Base-by-base conservation (phyloP, 208 protist genomes). In the Wallacemonas sp. region DNA sequence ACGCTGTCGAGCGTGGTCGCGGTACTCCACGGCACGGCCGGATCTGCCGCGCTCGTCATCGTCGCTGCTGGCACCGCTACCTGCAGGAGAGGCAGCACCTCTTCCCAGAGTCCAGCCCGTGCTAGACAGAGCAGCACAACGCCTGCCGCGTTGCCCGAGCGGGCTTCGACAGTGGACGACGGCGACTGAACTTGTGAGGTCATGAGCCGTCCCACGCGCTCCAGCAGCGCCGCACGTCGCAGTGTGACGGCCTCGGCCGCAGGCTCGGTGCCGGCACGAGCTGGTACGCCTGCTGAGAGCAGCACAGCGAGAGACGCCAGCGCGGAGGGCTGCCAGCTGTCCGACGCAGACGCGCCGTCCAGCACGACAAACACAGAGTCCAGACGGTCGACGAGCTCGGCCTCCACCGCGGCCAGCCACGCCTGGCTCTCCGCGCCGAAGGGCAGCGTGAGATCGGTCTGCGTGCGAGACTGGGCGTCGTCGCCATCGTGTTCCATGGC, bases 1-100 rank as follows among this genome's bases (percentile, higher is more conserved):
- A 66, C 52, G 2, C 81, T 81, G 32, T 92, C 85, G 3, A 89
- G 23, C 3, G 78, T 84, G 41, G 50, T 41, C 3, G 38, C 38
- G 49, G 11, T 70, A 29, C 52, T 44, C 52, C 52, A 59, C 48
- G 8, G 44, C 22, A 10, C 26, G 36, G 7, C 10, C 48, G 25
- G 8, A 8, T 32, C 22, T 31, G 10, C 25, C 23, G 48, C 14
- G n/a, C 39, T 10, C 29, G 26, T 41, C 46, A 20, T 16, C 49
- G n/a, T 48, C 28, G 46, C 42, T 57, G 57, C 18, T 20, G n/a
- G 25, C 28, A 38, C 42, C 46, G 57, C 18, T 20, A 44, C 48
- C 2, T 38, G 38, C 63, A 80, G 26, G 8, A 81, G 29, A 32
- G 10, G 28, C 1, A 45, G n/a, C 1, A 76, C 70, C 23, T 57